Percentiles rank a stretch among this genome's conserved stretches.
These are phyloP conservation scores for Castanea crenata DNA, from an alignment of 306 rosid genomes.

Conservation along the genomic window DNA sequence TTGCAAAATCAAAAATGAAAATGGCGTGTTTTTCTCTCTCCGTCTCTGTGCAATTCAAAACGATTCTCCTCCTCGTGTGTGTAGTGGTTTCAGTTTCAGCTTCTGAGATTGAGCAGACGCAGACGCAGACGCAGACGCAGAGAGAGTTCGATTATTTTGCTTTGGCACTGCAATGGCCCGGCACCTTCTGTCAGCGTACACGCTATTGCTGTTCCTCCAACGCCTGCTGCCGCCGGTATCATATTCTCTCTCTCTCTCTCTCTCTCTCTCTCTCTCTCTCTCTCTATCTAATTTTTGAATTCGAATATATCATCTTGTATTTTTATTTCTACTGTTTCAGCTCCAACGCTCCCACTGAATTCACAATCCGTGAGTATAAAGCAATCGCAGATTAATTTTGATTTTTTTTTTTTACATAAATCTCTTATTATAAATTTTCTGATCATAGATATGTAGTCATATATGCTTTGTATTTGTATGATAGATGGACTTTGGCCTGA, in stretches of 20 bases:
- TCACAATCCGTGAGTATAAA: slow-evolving; percentile 90
- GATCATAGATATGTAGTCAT: too few species aligned
- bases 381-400: too few species aligned
- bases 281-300: too few species aligned
- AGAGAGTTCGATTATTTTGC: slow-evolving; percentile 90
- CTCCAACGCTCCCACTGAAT: slow-evolving; percentile 53
- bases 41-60: too few species aligned
- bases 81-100: too few species aligned
- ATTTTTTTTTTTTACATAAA: background rate
- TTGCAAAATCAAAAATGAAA: too few species aligned
- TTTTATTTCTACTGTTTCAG: slow-evolving; percentile 40
- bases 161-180: slow-evolving; percentile 89
- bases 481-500: slow-evolving; percentile 98
- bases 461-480: slow-evolving; percentile 16
- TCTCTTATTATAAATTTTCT: background rate
- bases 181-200: slow-evolving; percentile 52
- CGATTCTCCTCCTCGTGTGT: too few species aligned
- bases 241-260: too few species aligned
- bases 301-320: background rate
- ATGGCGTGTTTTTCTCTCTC: too few species aligned
- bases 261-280: too few species aligned
- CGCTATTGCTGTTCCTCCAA: slow-evolving; percentile 64
- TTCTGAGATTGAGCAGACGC: too few species aligned
- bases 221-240: slow-evolving; percentile 83
- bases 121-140: slow-evolving; percentile 18